Evolutionary conservation across 225 moss, liverwort and hornwort species (phyloP), one percentile per base, ranked within the genome.

Genomic region (Pseudisothecium myosuroides): DNA sequence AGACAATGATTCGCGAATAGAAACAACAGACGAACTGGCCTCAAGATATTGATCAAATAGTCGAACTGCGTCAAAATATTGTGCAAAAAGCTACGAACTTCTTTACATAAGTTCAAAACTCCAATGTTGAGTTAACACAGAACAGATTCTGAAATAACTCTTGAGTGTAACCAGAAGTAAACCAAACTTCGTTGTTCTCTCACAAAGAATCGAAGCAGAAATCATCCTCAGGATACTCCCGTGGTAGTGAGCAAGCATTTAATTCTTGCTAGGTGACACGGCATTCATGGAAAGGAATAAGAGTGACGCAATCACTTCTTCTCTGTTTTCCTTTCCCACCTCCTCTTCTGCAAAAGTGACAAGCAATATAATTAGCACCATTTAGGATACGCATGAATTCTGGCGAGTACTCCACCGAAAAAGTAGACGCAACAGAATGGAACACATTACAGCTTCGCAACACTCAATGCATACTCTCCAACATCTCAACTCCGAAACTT

Each of bases 311-410:
- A 20, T 91, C 85, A 91, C 71, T 93, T 91, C 47, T 92, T 90
- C 28, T 92, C 92, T 45, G 90, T 54, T 87, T 90, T 92, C 89
- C 88, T 88, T 85, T 92, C 92, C 90, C 89, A 89, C 60, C 90
- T 89, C 78, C 93, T 93, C 89, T 90, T 93, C 93, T 93, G 92
- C 92, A 92, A 78, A 76, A 66, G 82, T 82, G 64, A 60, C 50
- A 79, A 76, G 55, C 61, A 45, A 50, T 34, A 49, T 7, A 54
- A 69, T 61, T 67, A 29, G 49, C 66, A 79, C 36, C 64, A 55
- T 62, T 67, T 58, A 52, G 71, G 56, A 39, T 32, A 50, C 14
- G 71, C 26, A 79, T 11, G 56, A 65, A 52, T 76, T 89, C 66
- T 67, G 36, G 22, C 23, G 74, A 49, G 37, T 2, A 54, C 27